Conservation (phyloP, 441 rosid genomes). For the Erodium chrysanthum region DNA sequence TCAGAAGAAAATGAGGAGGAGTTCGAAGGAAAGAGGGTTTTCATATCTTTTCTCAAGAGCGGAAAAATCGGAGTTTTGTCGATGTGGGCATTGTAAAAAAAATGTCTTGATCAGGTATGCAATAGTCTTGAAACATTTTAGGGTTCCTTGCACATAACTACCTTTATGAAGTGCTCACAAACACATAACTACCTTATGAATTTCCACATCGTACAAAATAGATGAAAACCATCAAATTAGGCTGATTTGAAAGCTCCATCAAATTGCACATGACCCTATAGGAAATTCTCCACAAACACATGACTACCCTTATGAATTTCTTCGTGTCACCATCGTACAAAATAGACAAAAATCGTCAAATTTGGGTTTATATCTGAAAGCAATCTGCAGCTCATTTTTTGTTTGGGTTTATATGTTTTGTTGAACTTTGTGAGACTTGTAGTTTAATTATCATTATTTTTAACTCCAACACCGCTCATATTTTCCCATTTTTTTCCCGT, state of each 20-base stretch:
- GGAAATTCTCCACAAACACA: too few relatives aligned
- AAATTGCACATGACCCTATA: too few relatives aligned
- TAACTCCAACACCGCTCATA: neutral
- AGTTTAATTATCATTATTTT: neutral
- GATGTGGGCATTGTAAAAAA: slow-evolving; percentile 74
- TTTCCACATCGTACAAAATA: too few relatives aligned
- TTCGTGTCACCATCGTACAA: too few relatives aligned
- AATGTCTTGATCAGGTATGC: slow-evolving; percentile 59
- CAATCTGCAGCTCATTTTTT: neutral
- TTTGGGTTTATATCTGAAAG: too few relatives aligned
- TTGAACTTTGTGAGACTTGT: neutral
- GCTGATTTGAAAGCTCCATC: neutral
- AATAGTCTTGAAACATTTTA: slow-evolving; percentile 1
- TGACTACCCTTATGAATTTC: too few relatives aligned
- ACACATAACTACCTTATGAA: neutral
- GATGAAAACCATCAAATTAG: too few relatives aligned
- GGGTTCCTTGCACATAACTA: neutral
- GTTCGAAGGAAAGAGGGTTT: slow-evolving; percentile 45
- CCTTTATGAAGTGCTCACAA: neutral
- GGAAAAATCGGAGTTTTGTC: slow-evolving; percentile 53
- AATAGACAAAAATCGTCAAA: too few relatives aligned
- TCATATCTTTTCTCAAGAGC: slow-evolving; percentile 69
- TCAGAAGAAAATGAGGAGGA: slow-evolving; percentile 28
- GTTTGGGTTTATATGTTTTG: neutral
- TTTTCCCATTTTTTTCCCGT: slow-evolving; percentile 7